Conservation (phyloP, 2,329 filamentous ascomycete genomes). For the Aspergillus fijiensis region DNA sequence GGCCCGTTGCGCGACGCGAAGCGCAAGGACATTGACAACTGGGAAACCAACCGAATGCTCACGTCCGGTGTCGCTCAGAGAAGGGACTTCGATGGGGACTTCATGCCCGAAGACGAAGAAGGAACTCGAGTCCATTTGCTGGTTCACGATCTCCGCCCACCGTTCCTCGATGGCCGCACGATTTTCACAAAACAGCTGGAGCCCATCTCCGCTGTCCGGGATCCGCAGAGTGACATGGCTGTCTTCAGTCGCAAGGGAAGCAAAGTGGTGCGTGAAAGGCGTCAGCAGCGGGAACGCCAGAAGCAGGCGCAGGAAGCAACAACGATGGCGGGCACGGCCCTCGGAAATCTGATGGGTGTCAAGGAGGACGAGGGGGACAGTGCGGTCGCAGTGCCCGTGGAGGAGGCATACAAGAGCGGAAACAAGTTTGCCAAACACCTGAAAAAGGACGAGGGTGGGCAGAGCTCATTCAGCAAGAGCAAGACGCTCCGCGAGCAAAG, state of each 20-base stretch:
- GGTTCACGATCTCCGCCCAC: constrained; percentile 89
- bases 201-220: constrained; percentile 86
- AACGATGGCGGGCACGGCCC: constrained; percentile 82
- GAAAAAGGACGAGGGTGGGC: constrained; percentile 77
- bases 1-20: constrained; percentile 52
- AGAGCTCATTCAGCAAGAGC: constrained; percentile 88
- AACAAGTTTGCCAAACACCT: constrained; percentile 88
- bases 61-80: constrained; percentile 93
- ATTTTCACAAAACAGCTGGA: constrained; percentile 98
- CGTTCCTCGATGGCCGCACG: constrained; percentile 89
- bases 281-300: constrained; percentile 89
- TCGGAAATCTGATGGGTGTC: constrained; percentile 93
- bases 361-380: constrained; percentile 89
- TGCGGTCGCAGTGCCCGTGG: constrained; percentile 72
- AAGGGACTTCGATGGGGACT: constrained; percentile 75
- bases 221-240: constrained; percentile 97
- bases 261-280: constrained; percentile 82
- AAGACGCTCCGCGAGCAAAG: constrained; percentile 89
- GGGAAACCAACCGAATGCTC: constrained; percentile 98
- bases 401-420: constrained; percentile 65
- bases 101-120: constrained; percentile 82
- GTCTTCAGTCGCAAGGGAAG: constrained; percentile 96
- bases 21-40: constrained; percentile 92
- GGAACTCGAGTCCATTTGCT: constrained; percentile 83
- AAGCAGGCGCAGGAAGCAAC: constrained; percentile 95